These are phyloP conservation scores for Pezicula carpinea DNA, from an alignment of 2,329 filamentous ascomycete species.

Conservation along the genomic window DNA sequence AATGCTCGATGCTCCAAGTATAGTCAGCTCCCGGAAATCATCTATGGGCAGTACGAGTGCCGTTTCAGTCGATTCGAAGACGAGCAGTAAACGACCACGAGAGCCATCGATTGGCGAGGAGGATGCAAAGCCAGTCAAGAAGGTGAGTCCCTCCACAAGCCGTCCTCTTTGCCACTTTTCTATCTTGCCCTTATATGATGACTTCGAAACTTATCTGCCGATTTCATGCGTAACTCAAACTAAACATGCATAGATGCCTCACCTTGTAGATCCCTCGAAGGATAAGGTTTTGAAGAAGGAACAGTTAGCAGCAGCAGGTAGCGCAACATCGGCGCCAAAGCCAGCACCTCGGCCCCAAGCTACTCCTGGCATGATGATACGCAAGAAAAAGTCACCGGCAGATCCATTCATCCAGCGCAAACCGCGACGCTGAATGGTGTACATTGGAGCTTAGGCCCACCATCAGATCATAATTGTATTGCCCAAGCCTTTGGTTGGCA, in stretches of 20 bases:
- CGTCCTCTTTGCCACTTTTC: not conserved
- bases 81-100: not conserved
- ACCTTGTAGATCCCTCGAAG: not conserved
- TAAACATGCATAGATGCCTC: not conserved
- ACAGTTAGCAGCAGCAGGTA: slow-evolving; percentile 6
- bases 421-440: slow-evolving; percentile 3
- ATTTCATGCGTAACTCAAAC: not conserved
- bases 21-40: slow-evolving; percentile 5
- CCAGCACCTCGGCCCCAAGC: slow-evolving; percentile 1
- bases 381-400: slow-evolving; percentile 11
- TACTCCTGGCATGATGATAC: slow-evolving; percentile 4
- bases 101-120: not conserved
- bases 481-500: not conserved
- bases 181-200: not conserved
- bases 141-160: slow-evolving; percentile 3
- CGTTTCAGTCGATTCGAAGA: not conserved
- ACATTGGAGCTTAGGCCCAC: not conserved
- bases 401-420: slow-evolving; percentile 17
- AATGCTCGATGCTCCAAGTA: slow-evolving; percentile 7
- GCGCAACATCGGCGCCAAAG: slow-evolving; percentile 5
- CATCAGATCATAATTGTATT: not conserved
- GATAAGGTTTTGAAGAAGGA: not conserved
- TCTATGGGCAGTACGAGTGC: slow-evolving; percentile 1
- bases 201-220: not conserved
- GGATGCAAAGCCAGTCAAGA: slow-evolving; percentile 2